A percentile compares a stretch with the other conserved stretches of the same genome.
Conservation (phyloP, 75 land plant species). For the Picea glauca region DNA sequence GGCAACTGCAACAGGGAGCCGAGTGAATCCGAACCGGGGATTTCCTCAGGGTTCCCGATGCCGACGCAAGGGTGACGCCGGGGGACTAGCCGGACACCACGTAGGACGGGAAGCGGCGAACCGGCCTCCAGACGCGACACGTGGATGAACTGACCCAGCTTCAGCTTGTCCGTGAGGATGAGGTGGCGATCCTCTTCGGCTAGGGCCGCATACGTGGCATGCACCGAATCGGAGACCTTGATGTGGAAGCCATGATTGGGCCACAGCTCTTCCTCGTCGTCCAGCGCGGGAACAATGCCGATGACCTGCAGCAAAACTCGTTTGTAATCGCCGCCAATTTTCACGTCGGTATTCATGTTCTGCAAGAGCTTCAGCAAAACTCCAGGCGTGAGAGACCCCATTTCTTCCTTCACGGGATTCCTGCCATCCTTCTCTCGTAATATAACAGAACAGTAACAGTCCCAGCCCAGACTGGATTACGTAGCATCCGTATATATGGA, state of each 20-base stretch:
- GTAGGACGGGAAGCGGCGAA: conserved; percentile 72
- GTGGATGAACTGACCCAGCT: conserved; percentile 86
- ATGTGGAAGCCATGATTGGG: conserved; percentile 87
- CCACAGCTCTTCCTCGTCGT: conserved; percentile 65
- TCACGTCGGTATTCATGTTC: conserved; percentile 59
- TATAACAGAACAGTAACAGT: too few species aligned
- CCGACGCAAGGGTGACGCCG: conserved; percentile 50
- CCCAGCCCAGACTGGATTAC: too few species aligned
- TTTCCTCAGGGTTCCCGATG: conserved; percentile 49
- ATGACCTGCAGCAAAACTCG: conserved; percentile 79
- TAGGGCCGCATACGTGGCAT: conserved; percentile 77
- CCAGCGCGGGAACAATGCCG: conserved; percentile 82
- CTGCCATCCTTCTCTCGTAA: too few species aligned
- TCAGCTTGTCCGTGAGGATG: conserved; percentile 76
- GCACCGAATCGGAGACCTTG: conserved; percentile 90
- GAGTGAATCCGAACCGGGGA: conserved; percentile 3
- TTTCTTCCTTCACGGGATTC: background rate
- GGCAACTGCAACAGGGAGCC: background rate
- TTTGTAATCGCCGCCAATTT: conserved; percentile 70
- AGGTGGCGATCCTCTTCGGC: conserved; percentile 80
- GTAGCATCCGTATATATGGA: too few species aligned
- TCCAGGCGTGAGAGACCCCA: conserved; percentile 76
- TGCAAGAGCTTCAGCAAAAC: conserved; percentile 75
- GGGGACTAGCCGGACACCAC: conserved; percentile 59
- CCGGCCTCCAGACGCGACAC: conserved; percentile 73